phyloP scores from a whole-genome alignment of 2,329 filamentous ascomycete genomes.

The Pleoardoris graminearum region DNA sequence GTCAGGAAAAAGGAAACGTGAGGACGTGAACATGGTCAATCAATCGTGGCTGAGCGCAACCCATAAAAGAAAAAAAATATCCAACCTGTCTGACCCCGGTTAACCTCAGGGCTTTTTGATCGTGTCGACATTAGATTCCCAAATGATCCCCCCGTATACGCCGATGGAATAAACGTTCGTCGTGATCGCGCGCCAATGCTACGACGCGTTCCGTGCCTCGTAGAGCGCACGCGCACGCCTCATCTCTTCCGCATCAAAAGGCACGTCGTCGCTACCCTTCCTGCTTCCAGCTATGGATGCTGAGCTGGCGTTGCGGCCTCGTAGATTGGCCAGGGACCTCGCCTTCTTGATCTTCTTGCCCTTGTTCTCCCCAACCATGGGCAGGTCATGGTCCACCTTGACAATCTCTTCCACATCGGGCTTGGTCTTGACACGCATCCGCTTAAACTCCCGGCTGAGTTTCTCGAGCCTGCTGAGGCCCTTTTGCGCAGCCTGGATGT shows the following conservation, averaged over 20 bases:
- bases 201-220: constrained; percentile 27
- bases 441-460: constrained; percentile 62
- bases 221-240: constrained; percentile 41
- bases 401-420: constrained; percentile 56
- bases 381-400: constrained; percentile 30
- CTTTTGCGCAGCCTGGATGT: constrained; percentile 28
- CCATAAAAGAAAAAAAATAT: neutral
- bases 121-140: constrained; percentile 6
- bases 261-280: constrained; percentile 38
- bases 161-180: neutral
- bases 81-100: no score
- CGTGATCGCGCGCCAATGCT: constrained; percentile 9
- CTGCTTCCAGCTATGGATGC: constrained; percentile 35
- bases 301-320: constrained; percentile 35
- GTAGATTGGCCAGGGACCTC: constrained; percentile 39
- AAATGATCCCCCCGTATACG: neutral
- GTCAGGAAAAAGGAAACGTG: constrained; percentile 4
- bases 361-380: constrained; percentile 26
- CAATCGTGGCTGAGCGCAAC: neutral
- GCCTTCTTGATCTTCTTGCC: constrained; percentile 44
- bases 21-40: neutral
- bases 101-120: no score
- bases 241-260: constrained; percentile 44
- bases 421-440: constrained; percentile 58
- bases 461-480: constrained; percentile 60